Conservation (phyloP, 768 basidiomycete species). For the Tremella yokohamensis region DNA sequence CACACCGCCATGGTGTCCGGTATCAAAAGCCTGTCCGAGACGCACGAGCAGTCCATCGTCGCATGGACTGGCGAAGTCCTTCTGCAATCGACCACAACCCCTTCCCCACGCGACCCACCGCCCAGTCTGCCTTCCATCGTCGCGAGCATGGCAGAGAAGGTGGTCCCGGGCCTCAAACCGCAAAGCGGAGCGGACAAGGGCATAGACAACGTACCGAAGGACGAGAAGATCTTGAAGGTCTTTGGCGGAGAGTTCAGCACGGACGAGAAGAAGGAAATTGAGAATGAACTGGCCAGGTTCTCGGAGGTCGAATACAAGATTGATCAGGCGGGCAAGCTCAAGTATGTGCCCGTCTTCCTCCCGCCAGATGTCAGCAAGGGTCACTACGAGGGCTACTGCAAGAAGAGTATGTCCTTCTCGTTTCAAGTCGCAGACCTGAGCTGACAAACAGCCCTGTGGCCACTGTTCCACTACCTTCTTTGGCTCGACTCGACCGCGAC, state of each 20-base stretch:
- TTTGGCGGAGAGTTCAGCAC: slow-evolving; percentile 55
- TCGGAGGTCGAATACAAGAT: slow-evolving; percentile 55
- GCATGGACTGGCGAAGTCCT: slow-evolving; percentile 92
- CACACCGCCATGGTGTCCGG: slow-evolving; percentile 95
- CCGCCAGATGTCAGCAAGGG: slow-evolving; percentile 69
- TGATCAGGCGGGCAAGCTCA: slow-evolving; percentile 57
- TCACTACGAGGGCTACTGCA: slow-evolving; percentile 97
- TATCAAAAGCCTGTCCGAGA: slow-evolving; percentile 73
- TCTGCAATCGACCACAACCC: slow-evolving; percentile 50
- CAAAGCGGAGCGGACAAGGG: slow-evolving; percentile 14
- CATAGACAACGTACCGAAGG: slow-evolving; percentile 8
- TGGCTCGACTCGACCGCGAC: slow-evolving; percentile 89
- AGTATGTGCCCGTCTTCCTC: slow-evolving; percentile 74
- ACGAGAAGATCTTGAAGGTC: slow-evolving; percentile 31
- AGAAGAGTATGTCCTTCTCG: slow-evolving; percentile 67
- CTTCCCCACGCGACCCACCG: slow-evolving; percentile 50
- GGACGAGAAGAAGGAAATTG: slow-evolving; percentile 65
- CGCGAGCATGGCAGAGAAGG: neutral
- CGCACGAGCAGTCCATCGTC: slow-evolving; percentile 84
- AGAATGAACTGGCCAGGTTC: slow-evolving; percentile 64
- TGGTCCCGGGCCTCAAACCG: neutral
- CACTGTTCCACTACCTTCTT: slow-evolving; percentile 94
- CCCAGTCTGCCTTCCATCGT: slow-evolving; percentile 23
- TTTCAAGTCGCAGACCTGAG: neutral
- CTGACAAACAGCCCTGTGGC: slow-evolving; percentile 76